Percentiles rank a stretch among this genome's conserved stretches.
Conservation (phyloP, 768 basidiomycete genomes). For the Mycena galopus region DNA sequence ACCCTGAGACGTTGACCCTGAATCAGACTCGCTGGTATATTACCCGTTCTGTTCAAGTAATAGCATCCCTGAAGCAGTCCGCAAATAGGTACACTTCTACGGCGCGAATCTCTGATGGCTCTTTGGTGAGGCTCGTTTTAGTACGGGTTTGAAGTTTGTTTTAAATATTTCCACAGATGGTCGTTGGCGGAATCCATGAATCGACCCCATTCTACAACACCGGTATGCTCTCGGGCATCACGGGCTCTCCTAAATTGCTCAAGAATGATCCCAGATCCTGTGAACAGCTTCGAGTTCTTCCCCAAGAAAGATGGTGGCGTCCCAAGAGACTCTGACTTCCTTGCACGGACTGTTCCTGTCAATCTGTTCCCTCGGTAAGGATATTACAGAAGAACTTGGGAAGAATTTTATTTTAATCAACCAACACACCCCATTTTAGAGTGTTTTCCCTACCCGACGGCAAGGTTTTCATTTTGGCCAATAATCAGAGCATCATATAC, state of each 20-base stretch:
- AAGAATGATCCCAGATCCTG: conserved; percentile 41
- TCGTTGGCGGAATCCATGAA: conserved; percentile 51
- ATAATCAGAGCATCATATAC: conserved; percentile 52
- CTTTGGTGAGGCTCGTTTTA: conserved; percentile 38
- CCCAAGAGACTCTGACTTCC: conserved; percentile 62
- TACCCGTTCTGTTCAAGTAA: not conserved
- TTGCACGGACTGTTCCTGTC: conserved; percentile 63
- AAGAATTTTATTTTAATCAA: too few relatives aligned
- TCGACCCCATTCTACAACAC: conserved; percentile 37
- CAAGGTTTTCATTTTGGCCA: conserved; percentile 56
- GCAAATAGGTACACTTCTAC: conserved; percentile 55
- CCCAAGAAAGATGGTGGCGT: conserved; percentile 55
- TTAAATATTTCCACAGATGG: conserved; percentile 10
- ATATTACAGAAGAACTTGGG: too few relatives aligned
- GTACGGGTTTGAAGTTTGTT: not conserved
- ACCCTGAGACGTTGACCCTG: conserved; percentile 61
- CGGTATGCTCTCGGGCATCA: not conserved
- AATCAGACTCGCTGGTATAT: conserved; percentile 65
- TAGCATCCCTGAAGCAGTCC: not conserved
- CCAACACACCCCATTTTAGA: conserved; percentile 54
- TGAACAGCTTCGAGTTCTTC: conserved; percentile 65
- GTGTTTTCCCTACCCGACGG: conserved; percentile 62
- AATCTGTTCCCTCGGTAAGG: conserved; percentile 65
- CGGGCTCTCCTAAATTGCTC: not conserved
- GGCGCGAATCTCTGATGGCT: conserved; percentile 59